A percentile compares a stretch with the other conserved stretches of the same genome.
Conservation (phyloP, 345 rosid genomes). For the Gossypium stocksii region DNA sequence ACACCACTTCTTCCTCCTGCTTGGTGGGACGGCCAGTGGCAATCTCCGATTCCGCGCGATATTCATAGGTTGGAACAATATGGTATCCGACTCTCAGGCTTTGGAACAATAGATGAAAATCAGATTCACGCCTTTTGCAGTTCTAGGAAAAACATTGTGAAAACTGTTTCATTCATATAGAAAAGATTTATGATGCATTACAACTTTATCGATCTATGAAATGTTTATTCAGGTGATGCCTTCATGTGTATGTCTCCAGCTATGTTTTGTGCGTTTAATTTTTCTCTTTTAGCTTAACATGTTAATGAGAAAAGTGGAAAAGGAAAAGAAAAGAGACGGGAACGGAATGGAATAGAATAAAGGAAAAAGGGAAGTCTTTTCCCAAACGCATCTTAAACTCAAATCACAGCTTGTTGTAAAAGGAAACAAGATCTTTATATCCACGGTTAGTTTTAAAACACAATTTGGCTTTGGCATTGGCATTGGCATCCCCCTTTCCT, state of each 20-base stretch:
- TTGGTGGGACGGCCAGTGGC: slow-evolving; percentile 99
- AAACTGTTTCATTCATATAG: slow-evolving; percentile 43
- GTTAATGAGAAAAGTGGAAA: background rate
- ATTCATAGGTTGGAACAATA: slow-evolving; percentile 53
- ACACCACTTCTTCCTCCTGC: slow-evolving; percentile 93
- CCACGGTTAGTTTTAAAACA: slow-evolving; percentile 1
- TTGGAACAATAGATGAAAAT: slow-evolving; percentile 68
- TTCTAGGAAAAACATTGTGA: slow-evolving; percentile 49
- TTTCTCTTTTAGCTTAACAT: background rate
- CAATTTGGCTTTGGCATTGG: background rate
- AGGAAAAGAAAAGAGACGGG: too few relatives aligned
- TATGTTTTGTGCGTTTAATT: background rate
- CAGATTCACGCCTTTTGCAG: slow-evolving; percentile 55
- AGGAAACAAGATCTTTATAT: background rate
- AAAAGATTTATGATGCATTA: slow-evolving; percentile 2
- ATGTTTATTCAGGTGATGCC: background rate
- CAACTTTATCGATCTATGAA: background rate
- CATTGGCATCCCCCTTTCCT: background rate
- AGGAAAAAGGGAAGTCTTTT: background rate
- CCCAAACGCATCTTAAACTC: background rate
- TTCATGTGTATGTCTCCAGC: background rate
- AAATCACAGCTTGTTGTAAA: background rate
- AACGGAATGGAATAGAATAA: background rate
- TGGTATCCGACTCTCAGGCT: slow-evolving; percentile 70
- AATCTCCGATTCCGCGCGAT: slow-evolving; percentile 78